Evolutionary conservation across 2,329 filamentous ascomycete species (phyloP).

Genomic region (Talaromyces sp.): DNA sequence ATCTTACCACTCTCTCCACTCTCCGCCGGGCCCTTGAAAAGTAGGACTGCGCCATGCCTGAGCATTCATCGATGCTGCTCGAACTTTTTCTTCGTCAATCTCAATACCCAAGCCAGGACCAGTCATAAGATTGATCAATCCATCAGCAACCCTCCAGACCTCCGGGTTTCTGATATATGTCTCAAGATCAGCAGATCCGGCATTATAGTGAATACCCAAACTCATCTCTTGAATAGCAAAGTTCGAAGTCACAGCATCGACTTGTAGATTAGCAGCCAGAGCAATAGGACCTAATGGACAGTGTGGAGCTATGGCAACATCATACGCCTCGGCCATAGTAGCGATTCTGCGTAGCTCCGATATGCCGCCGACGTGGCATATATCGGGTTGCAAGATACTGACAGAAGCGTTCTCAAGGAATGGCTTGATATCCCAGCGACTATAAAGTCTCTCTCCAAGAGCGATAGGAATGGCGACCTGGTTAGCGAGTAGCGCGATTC

Average conservation of each 20-base stretch:
- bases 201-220: constrained; percentile 74
- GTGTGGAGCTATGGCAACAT: constrained; percentile 69
- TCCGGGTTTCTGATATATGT: constrained; percentile 63
- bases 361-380: constrained; percentile 68
- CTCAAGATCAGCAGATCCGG: constrained; percentile 58
- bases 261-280: constrained; percentile 66
- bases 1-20: constrained; percentile 63
- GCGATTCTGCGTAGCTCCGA: constrained; percentile 67
- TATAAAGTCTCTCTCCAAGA: constrained; percentile 67
- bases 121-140: constrained; percentile 58
- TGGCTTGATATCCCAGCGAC: constrained; percentile 68
- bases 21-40: constrained; percentile 64
- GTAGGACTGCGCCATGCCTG: constrained; percentile 64
- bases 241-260: constrained; percentile 60
- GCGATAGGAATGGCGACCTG: constrained; percentile 63
- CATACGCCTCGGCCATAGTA: constrained; percentile 68
- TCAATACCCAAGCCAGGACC: constrained; percentile 67
- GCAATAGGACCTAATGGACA: constrained; percentile 71
- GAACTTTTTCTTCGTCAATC: constrained; percentile 65
- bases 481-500: constrained; percentile 58
- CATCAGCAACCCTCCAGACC: constrained; percentile 62
- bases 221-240: constrained; percentile 77
- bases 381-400: constrained; percentile 70
- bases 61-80: constrained; percentile 54
- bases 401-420: constrained; percentile 66